Percentiles rank a stretch among this genome's conserved stretches.
Evolutionary conservation across 306 rosid genomes (phyloP).

Genomic region (Datisca glomerata): DNA sequence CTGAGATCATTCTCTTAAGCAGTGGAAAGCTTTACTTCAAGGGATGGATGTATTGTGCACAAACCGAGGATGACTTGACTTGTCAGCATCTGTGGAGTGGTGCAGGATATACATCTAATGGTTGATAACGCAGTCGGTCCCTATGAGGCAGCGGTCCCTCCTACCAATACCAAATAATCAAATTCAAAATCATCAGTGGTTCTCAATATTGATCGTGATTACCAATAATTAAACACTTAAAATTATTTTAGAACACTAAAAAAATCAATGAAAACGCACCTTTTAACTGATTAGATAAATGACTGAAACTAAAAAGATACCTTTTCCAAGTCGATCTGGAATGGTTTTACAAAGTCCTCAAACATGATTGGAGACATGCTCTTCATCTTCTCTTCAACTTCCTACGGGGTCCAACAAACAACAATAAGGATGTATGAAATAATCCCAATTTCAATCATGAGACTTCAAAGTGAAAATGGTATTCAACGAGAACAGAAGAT

Average conservation of each 20-base stretch:
- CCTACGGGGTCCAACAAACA: slow-evolving; percentile 25
- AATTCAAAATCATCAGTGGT: neutral
- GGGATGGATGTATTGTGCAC: no score
- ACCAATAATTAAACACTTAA: neutral
- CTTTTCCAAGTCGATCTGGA: slow-evolving; percentile 67
- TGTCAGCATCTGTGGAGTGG: slow-evolving; percentile 78
- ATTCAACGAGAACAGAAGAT: no score
- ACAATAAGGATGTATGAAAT: slow-evolving; percentile 8
- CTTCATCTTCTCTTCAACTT: slow-evolving; percentile 75
- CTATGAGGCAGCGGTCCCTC: slow-evolving; percentile 71
- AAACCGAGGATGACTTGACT: no score
- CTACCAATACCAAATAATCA: slow-evolving; percentile 30
- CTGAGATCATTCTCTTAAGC: no score
- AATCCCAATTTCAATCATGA: slow-evolving; percentile 4
- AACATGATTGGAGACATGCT: slow-evolving; percentile 69
- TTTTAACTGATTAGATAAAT: no score
- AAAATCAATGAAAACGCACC: no score
- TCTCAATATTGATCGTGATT: neutral
- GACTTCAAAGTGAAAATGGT: no score
- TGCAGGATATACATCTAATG: slow-evolving; percentile 60
- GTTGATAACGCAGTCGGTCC: slow-evolving; percentile 41
- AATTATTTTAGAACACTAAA: neutral
- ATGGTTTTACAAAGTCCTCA: slow-evolving; percentile 72
- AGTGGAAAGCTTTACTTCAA: no score
- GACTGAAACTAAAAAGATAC: slow-evolving; percentile 27